These are phyloP conservation scores for Nicotiana knightiana DNA, from an alignment of 257 asterid genomes.

Conservation along the genomic window DNA sequence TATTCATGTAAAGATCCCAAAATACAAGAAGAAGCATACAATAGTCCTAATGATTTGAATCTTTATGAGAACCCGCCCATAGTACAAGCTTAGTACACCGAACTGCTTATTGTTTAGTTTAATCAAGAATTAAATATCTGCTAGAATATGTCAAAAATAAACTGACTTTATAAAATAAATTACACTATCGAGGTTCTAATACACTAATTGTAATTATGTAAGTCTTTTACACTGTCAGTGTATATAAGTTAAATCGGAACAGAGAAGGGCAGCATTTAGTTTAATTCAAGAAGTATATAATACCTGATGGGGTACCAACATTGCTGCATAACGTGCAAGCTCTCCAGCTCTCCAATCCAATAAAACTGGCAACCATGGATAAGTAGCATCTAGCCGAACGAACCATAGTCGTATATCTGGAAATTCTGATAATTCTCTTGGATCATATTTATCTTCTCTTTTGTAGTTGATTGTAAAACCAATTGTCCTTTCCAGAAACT, in stretches of 20 bases:
- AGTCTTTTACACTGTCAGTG: background rate
- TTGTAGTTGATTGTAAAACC: conserved; percentile 69
- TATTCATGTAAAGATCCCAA: no score
- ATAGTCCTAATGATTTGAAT: no score
- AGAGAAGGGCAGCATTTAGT: background rate
- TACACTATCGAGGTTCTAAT: no score
- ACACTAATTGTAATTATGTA: background rate
- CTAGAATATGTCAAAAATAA: background rate
- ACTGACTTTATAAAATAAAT: no score
- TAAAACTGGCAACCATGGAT: conserved; percentile 84
- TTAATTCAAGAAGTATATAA: conserved; percentile 5
- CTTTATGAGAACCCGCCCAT: no score
- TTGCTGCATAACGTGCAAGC: conserved; percentile 87
- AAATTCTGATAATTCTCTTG: conserved; percentile 69
- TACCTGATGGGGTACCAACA: conserved; percentile 95
- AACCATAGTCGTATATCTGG: conserved; percentile 91
- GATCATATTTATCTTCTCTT: conserved; percentile 64
- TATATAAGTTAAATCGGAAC: background rate
- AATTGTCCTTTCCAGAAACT: conserved; percentile 54
- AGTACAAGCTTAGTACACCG: background rate
- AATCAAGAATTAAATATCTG: background rate
- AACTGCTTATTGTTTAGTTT: background rate
- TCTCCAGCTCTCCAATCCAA: conserved; percentile 95
- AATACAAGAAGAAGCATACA: no score
- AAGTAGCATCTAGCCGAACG: conserved; percentile 55